Evolutionary conservation across 352 stramenopile species (phyloP).

Genomic region (Phytophthora sansomeana): DNA sequence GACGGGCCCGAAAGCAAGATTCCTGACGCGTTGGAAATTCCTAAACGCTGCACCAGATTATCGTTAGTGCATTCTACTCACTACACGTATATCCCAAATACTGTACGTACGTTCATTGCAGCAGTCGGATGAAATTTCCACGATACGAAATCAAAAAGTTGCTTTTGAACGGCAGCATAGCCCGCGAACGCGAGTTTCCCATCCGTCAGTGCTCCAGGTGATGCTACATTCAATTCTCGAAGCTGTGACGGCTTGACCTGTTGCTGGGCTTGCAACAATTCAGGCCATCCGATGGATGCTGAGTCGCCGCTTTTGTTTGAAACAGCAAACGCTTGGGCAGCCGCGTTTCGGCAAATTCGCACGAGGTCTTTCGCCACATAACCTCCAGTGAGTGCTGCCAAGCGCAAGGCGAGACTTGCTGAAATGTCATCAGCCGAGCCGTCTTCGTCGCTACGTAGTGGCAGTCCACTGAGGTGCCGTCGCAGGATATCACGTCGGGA

Average conservation of each 20-base stretch:
- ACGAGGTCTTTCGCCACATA: conserved; percentile 84
- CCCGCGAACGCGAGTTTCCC: conserved; percentile 59
- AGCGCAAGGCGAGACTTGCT: conserved; percentile 40
- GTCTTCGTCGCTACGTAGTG: conserved; percentile 23
- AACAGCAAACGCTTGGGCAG: conserved; percentile 44
- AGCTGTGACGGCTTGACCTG: conserved; percentile 78
- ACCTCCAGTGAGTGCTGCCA: conserved; percentile 68
- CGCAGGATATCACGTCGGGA: conserved; percentile 60
- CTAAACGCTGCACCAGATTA: conserved; percentile 53
- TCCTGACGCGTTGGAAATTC: conserved; percentile 69
- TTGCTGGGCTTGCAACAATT: conserved; percentile 62
- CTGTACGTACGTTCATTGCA: conserved; percentile 63
- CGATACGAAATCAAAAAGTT: conserved; percentile 73
- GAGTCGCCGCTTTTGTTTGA: background rate
- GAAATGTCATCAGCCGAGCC: background rate
- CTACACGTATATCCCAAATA: background rate
- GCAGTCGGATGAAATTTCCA: conserved; percentile 71
- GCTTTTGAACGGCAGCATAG: conserved; percentile 62
- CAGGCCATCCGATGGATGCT: conserved; percentile 41
- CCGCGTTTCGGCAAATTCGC: conserved; percentile 71
- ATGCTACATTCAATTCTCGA: conserved; percentile 75
- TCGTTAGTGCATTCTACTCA: conserved; percentile 19
- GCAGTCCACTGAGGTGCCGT: conserved; percentile 46
- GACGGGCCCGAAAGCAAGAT: conserved; percentile 85
- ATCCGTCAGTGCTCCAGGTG: conserved; percentile 40